A percentile compares a stretch with the other conserved stretches of the same genome.
These are phyloP conservation scores for Rhizopus stolonifer DNA, from an alignment of 371 early-diverging fungal species.

Conservation along the genomic window DNA sequence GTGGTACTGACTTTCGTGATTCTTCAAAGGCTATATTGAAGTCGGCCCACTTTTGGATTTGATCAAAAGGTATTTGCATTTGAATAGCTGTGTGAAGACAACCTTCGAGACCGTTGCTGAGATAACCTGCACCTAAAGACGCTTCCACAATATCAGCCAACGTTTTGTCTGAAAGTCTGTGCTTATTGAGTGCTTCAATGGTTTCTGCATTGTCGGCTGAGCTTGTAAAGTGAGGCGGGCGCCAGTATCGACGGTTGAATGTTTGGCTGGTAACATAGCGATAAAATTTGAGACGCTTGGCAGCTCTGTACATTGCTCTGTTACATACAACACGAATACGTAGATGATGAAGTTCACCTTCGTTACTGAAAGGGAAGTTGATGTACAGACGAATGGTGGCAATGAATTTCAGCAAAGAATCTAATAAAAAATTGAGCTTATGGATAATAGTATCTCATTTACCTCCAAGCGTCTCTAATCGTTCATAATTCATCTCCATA, in stretches of 20 bases:
- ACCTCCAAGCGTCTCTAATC: constrained; percentile 91
- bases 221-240: constrained; percentile 52
- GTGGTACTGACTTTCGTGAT: constrained; percentile 26
- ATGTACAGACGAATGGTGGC: constrained; percentile 78
- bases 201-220: constrained; percentile 36
- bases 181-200: constrained; percentile 28
- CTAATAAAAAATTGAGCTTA: constrained; percentile 29
- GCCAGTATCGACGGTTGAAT: constrained; percentile 67
- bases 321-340: constrained; percentile 82
- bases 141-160: constrained; percentile 93
- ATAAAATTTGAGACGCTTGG: constrained; percentile 58
- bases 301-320: constrained; percentile 59
- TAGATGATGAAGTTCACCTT: constrained; percentile 74
- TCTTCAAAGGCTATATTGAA: constrained; percentile 38
- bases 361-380: constrained; percentile 74
- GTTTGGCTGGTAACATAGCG: constrained; percentile 60
- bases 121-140: constrained; percentile 77
- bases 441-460: constrained; percentile 3
- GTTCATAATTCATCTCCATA: constrained; percentile 83
- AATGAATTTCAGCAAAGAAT: constrained; percentile 89
- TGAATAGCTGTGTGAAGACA: constrained; percentile 64
- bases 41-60: constrained; percentile 52
- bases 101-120: constrained; percentile 59
- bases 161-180: constrained; percentile 74
- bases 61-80: constrained; percentile 59